phyloP scores from a whole-genome alignment of 2,329 filamentous ascomycete genomes.

The Volutella citrinella region DNA sequence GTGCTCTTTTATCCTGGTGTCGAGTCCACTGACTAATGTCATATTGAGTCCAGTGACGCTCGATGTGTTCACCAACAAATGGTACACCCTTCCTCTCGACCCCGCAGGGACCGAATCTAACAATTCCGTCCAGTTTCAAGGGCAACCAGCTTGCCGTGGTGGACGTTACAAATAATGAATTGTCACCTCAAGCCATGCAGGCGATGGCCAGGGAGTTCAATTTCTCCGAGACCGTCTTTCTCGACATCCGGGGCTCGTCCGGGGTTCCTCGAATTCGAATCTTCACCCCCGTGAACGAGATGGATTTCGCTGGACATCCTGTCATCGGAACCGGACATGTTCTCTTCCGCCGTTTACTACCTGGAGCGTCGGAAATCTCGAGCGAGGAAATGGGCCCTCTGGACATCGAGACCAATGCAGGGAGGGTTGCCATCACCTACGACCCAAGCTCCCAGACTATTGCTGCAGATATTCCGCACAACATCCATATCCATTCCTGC shows the following conservation, averaged over 20 bases:
- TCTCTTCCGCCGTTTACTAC: slow-evolving; percentile 7
- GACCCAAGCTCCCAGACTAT: slow-evolving; percentile 6
- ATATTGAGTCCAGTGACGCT: slow-evolving; percentile 7
- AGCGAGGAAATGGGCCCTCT: neutral
- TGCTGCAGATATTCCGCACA: slow-evolving; percentile 11
- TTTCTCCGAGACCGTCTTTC: slow-evolving; percentile 13
- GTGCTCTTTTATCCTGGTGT: too few species aligned
- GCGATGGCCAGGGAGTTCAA: slow-evolving; percentile 14
- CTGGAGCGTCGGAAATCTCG: neutral
- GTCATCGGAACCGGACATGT: slow-evolving; percentile 13
- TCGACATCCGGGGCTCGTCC: too few species aligned
- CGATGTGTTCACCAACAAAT: slow-evolving; percentile 6
- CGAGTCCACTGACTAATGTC: too few species aligned
- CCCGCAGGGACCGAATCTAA: too few species aligned
- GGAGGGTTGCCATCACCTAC: slow-evolving; percentile 5
- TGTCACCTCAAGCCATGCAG: slow-evolving; percentile 7
- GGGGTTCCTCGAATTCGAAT: slow-evolving; percentile 10
- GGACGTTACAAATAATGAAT: neutral
- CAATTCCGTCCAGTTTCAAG: slow-evolving; percentile 11
- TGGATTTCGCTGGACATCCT: slow-evolving; percentile 15
- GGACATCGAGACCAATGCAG: slow-evolving; percentile 6
- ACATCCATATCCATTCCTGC: slow-evolving; percentile 9
- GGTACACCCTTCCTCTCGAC: too few species aligned
- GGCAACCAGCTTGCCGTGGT: slow-evolving; percentile 15
- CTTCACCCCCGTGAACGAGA: slow-evolving; percentile 14